These are phyloP conservation scores for Aureobasidium mangrovei DNA, from an alignment of 2,329 filamentous ascomycete species.

Conservation along the genomic window DNA sequence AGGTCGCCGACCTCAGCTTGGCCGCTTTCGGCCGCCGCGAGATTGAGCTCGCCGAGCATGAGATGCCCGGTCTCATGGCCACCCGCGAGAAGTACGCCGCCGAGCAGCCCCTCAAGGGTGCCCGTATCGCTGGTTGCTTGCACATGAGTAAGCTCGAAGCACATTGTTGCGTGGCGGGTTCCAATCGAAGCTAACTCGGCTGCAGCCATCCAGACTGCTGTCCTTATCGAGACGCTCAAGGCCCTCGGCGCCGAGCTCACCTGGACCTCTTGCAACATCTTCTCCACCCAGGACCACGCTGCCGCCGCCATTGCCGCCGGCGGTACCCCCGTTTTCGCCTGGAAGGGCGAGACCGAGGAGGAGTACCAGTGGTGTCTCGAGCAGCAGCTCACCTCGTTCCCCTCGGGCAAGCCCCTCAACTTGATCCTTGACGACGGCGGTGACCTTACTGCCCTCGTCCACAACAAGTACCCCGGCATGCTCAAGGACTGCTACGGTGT, in stretches of 20 bases:
- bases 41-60: constrained; percentile 88
- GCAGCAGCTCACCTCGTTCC: constrained; percentile 96
- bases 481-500: constrained; percentile 97
- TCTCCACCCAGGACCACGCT: constrained; percentile 97
- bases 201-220: constrained; percentile 89
- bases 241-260: constrained; percentile 95
- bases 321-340: constrained; percentile 80
- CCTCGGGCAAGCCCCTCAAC: constrained; percentile 93
- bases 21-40: constrained; percentile 98
- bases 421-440: constrained; percentile 98
- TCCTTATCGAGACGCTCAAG: constrained; percentile 96
- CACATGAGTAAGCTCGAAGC: constrained; percentile 68
- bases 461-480: constrained; percentile 97
- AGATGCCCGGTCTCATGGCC: constrained; percentile 96
- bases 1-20: constrained; percentile 95
- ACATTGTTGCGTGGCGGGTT: too few relatives aligned
- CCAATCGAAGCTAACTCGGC: constrained; percentile 15
- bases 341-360: constrained; percentile 95
- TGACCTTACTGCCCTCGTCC: constrained; percentile 91
- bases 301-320: constrained; percentile 92
- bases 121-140: constrained; percentile 93
- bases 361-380: constrained; percentile 99
- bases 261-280: constrained; percentile 99
- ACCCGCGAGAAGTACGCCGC: constrained; percentile 83
- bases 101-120: constrained; percentile 90